Percentiles rank a stretch among this genome's conserved stretches.
These are phyloP conservation scores for Teratosphaeria zuluensis DNA, from an alignment of 2,329 filamentous ascomycete species.

Conservation along the genomic window DNA sequence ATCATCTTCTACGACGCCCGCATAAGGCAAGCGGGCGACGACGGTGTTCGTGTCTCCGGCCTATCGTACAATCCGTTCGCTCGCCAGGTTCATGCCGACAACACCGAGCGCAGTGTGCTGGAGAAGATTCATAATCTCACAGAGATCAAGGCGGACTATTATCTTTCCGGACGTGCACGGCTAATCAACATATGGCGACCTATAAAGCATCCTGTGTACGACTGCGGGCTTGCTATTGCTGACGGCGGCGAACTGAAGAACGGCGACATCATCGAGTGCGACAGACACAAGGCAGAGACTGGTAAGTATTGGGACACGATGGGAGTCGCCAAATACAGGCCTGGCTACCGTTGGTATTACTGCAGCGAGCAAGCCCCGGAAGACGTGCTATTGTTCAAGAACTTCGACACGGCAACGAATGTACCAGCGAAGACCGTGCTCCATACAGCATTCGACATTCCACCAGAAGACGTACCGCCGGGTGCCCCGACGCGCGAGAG, in stretches of 20 bases:
- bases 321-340: slow-evolving; percentile 17
- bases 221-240: slow-evolving; percentile 18
- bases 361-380: slow-evolving; percentile 15
- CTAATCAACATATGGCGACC: slow-evolving; percentile 18
- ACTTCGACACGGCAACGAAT: slow-evolving; percentile 15
- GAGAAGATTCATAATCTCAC: slow-evolving; percentile 15
- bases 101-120: slow-evolving; percentile 18
- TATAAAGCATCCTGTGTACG: slow-evolving; percentile 15
- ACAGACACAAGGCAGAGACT: slow-evolving; percentile 9
- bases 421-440: slow-evolving; percentile 12
- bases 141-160: slow-evolving; percentile 19
- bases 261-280: slow-evolving; percentile 16
- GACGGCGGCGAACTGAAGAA: slow-evolving; percentile 14
- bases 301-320: slow-evolving; percentile 16
- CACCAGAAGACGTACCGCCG: slow-evolving; percentile 8
- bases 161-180: slow-evolving; percentile 11
- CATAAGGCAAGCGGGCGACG: slow-evolving; percentile 15
- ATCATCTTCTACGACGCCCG: slow-evolving; percentile 18
- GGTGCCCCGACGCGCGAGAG: slow-evolving; percentile 15
- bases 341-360: slow-evolving; percentile 21
- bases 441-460: slow-evolving; percentile 19
- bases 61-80: slow-evolving; percentile 21
- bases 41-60: slow-evolving; percentile 14
- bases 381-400: slow-evolving; percentile 19
- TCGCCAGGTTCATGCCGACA: slow-evolving; percentile 21